A percentile compares a stretch with the other conserved stretches of the same genome.
phyloP scores from a whole-genome alignment of 306 rosid species.

The Clitoria ternatea region DNA sequence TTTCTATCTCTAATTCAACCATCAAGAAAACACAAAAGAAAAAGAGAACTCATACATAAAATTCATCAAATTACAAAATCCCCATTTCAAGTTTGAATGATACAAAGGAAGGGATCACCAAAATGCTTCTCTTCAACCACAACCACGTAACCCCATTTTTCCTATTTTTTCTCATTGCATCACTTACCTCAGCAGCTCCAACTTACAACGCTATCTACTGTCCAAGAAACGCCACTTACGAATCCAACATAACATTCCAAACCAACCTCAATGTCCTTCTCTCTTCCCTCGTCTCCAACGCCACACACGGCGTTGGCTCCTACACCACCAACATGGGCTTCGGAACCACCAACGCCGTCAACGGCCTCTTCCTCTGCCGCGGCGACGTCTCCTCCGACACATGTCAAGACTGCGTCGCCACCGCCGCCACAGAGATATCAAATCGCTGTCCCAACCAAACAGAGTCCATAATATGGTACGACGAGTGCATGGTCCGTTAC shows the following conservation, averaged over 20 bases:
- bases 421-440: conserved; percentile 9
- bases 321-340: conserved; percentile 18
- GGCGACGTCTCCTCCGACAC: conserved; percentile 28
- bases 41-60: background rate
- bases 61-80: no score
- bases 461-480: conserved; percentile 41
- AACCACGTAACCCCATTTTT: background rate
- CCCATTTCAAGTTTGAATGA: no score
- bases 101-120: background rate
- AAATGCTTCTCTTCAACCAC: background rate
- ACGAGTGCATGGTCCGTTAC: conserved; percentile 40
- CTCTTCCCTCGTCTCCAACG: conserved; percentile 33
- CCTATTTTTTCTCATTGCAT: conserved; percentile 4
- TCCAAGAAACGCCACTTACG: conserved; percentile 6
- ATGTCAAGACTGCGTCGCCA: conserved; percentile 32
- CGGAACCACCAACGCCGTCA: background rate
- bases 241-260: conserved; percentile 26
- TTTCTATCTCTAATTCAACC: background rate
- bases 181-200: conserved; percentile 9
- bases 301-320: conserved; percentile 13
- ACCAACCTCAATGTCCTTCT: conserved; percentile 42
- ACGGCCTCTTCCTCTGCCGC: conserved; percentile 48
- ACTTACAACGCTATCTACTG: conserved; percentile 17
- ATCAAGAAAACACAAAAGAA: background rate
- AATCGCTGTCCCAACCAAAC: conserved; percentile 29